Evolutionary conservation across 2,329 filamentous ascomycete species (phyloP).

Genomic region (Sarocladium kiliense): DNA sequence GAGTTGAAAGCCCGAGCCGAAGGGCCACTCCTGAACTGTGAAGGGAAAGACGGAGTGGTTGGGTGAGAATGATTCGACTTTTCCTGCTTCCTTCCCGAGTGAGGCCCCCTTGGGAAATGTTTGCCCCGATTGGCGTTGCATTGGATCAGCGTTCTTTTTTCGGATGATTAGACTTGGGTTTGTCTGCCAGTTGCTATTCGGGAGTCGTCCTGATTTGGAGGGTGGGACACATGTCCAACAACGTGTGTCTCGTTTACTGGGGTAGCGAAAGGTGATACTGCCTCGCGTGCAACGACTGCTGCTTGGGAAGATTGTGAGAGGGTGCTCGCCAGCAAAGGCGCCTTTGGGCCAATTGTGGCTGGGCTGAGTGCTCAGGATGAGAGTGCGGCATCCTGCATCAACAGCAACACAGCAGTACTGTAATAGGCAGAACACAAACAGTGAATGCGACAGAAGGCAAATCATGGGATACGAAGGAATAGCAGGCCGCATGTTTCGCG

Average conservation of each 20-base stretch:
- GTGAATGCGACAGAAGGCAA: too few relatives aligned
- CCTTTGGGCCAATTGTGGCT: not conserved
- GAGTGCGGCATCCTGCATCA: not conserved
- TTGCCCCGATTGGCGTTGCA: not conserved
- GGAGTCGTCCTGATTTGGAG: not conserved
- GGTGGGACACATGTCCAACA: not conserved
- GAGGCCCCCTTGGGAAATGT: not conserved
- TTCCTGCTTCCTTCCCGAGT: not conserved
- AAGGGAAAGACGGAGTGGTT: not conserved
- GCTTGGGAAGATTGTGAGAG: too few relatives aligned
- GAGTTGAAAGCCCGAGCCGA: slow-evolving; percentile 10
- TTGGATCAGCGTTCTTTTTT: not conserved
- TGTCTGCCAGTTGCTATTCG: not conserved
- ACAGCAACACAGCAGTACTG: not conserved
- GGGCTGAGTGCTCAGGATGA: not conserved
- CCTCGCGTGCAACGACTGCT: too few relatives aligned
- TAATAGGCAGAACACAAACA: too few relatives aligned
- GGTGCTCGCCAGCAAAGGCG: too few relatives aligned
- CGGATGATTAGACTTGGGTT: not conserved
- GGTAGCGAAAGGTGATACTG: not conserved
- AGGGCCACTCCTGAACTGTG: slow-evolving; percentile 5
- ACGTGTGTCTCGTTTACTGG: too few relatives aligned
- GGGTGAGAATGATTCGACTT: not conserved
- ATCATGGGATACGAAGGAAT: not conserved
- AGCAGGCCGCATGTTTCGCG: not conserved